Evolutionary conservation across 345 rosid genomes (phyloP).

Genomic region (Populus alba): DNA sequence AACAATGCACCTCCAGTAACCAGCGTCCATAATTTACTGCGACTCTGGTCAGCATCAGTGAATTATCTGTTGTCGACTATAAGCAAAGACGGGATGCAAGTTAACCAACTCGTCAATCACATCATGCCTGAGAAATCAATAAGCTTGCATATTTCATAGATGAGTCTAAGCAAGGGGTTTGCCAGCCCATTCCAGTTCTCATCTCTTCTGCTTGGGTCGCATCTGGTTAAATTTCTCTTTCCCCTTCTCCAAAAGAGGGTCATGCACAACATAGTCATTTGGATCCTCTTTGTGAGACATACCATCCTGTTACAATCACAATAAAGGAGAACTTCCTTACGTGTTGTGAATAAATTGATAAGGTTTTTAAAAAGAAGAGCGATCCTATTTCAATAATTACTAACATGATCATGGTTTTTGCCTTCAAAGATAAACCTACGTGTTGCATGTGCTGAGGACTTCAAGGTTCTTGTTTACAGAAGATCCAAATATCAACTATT

Average conservation of each 20-base stretch:
- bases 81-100: not conserved
- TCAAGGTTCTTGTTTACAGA: not conserved
- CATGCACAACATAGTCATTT: constrained; percentile 80
- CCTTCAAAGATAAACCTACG: not conserved
- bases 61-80: not conserved
- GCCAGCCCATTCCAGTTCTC: constrained; percentile 92
- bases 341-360: not conserved
- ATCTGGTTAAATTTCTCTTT: constrained; percentile 91
- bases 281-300: constrained; percentile 84
- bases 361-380: not conserved
- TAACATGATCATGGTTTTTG: not conserved
- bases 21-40: not conserved
- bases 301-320: constrained; percentile 44
- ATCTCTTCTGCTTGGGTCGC: constrained; percentile 84
- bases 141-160: not conserved
- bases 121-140: not conserved
- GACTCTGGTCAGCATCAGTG: not conserved
- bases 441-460: not conserved
- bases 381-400: not conserved
- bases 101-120: constrained; percentile 5
- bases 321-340: not conserved
- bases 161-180: constrained; percentile 60
- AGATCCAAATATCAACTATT: not conserved
- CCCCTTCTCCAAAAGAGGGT: constrained; percentile 93
- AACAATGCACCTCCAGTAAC: not conserved